Evolutionary conservation across 108 stramenopile species (phyloP), one percentile per base, ranked within the genome.

Genomic region (Cylindrotheca closterium): DNA sequence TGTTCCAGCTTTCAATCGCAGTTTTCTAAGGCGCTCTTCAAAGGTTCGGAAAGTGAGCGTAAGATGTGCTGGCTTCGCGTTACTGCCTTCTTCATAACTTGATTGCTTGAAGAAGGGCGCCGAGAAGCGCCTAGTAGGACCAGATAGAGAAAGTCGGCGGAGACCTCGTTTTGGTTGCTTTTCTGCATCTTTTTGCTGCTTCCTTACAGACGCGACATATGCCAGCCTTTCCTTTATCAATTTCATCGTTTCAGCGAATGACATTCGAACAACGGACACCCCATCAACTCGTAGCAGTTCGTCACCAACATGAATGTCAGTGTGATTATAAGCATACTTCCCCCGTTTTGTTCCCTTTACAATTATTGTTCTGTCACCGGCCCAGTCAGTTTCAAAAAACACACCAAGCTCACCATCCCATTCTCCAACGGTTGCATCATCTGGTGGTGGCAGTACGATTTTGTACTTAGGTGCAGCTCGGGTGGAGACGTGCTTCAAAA

Each of bases 371-470:
- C 76, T 63, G 25, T 91, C 87, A 63, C 78, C 83, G 51, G 81
- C 77, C 87, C 89, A 95, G 32, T 95, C 95, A 21, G 96, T 97
- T 82, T 98, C 97, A 66, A 98, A 95, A 81, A 85, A 98, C 27
- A 96, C 77, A 29, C 96, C 96, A 25, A 98, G 76, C 51, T 94
- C 93, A 21, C 93, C 91, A 66, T 77, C 71, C 84, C 84, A 87
- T 21, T 58, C 58, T 25, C 55, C 67, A 22, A 51, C 53, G 24
- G 26, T 52, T 21, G 55, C 62, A 29, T 47, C 61, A 47, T 72
- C 77, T 17, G 73, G 68, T 4, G 92, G 85, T 4, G 93, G 91
- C 32, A 95, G 58, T 0, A 57, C 56, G 21, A 95, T 83, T 30
- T 78, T 84, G 67, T 92, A 97, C 55, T 92, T 73, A 18, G 93